phyloP scores from a whole-genome alignment of 116 monocot genomes.

The Posidonia oceanica region DNA sequence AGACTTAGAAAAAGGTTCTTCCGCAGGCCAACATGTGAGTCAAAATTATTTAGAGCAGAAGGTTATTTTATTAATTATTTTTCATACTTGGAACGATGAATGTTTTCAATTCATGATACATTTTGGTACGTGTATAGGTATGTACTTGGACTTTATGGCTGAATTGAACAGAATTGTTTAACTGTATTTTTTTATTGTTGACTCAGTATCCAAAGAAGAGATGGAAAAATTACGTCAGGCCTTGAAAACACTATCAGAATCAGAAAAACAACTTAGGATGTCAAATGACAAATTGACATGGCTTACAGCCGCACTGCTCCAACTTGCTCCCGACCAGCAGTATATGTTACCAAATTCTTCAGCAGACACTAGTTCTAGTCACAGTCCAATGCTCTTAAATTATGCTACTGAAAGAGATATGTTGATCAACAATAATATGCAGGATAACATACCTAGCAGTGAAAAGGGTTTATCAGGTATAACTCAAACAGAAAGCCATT shows the following conservation, averaged over 20 bases:
- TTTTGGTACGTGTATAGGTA: background rate
- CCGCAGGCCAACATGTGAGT: conserved; percentile 50
- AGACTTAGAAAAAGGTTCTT: conserved; percentile 67
- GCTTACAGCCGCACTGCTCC: conserved; percentile 66
- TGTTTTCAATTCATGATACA: background rate
- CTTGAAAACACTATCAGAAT: conserved; percentile 52
- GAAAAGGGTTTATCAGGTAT: background rate
- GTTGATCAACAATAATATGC: conserved; percentile 11
- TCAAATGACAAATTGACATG: conserved; percentile 67
- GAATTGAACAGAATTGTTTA: background rate
- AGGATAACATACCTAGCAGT: conserved; percentile 6
- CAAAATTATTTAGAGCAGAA: background rate
- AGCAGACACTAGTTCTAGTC: conserved; percentile 27
- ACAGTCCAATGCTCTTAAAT: conserved; percentile 24
- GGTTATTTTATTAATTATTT: background rate
- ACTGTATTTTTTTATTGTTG: background rate
- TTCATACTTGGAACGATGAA: background rate
- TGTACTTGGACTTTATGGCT: background rate
- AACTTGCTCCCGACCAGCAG: conserved; percentile 55
- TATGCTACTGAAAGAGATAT: conserved; percentile 17
- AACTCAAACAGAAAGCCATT: no score
- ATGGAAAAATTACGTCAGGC: conserved; percentile 57
- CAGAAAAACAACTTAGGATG: conserved; percentile 57
- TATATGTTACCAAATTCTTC: conserved; percentile 39
- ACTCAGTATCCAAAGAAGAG: conserved; percentile 76